Base-by-base conservation (phyloP, 1,284 basidiomycete genomes). In the Gomphus bonarii region DNA sequence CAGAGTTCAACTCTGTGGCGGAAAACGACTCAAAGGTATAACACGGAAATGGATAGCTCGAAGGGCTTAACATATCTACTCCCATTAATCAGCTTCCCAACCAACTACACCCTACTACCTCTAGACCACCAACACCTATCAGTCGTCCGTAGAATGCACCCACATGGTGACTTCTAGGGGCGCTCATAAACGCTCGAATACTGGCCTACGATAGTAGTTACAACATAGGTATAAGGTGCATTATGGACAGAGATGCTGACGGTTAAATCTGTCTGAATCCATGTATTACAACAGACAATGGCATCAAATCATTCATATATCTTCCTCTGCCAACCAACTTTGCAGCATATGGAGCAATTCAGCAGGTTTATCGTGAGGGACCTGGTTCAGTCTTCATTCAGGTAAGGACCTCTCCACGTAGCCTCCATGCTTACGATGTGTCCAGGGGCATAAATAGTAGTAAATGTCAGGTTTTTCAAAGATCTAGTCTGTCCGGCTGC, bases 401-500 rank as follows among this genome's bases (percentile, higher is more conserved):
- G 11, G 22, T 36, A n/a, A 51, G 52, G 28, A 10, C 36, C 7
- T 28, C n/a, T 42, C 36, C 3, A 38, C 18, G 2, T 54, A 44
- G 52, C 16, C n/a, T 33, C 18, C 8, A 8, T 28, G 22, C 52
- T 44, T 63, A 83, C 82, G 81, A 85, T 78, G 68, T 85, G 82
- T 20, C 84, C 84, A 43, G 83, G 82, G 11, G 72, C 77, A 49
- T 76, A 66, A 11, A 85, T 65, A 1, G 79, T 82, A 48, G 77
- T 79, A 65, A 81, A 89, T 9, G 82, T 85, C 55, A 91, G 70
- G 12, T 78, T 78, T 3, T 73, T 75, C 10, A 73, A 75, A 55
- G 73, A 76, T 65, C 84, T 80, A 36, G 76, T 82, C 64, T 73
- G 65, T 1, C 88, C 88, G 3, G 52, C 52, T 30, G 22, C 31